These are phyloP conservation scores for Solioccasus polychromus DNA, from an alignment of 768 basidiomycete genomes.

Conservation along the genomic window DNA sequence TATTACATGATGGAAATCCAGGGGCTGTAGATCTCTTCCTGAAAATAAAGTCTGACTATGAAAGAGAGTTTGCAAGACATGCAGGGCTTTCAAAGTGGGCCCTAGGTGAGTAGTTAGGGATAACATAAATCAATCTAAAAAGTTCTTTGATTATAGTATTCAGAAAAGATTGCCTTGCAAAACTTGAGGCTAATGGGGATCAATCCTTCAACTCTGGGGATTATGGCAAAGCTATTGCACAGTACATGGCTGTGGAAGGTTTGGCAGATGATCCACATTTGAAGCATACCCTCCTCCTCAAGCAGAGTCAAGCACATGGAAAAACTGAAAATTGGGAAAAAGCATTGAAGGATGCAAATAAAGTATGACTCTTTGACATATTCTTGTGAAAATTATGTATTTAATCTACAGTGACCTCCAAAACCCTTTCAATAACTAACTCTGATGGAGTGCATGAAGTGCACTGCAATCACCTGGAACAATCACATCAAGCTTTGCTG, in stretches of 20 bases:
- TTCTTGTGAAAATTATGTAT: not conserved
- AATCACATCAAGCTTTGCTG: no score
- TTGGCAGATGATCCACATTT: slow-evolving; percentile 2
- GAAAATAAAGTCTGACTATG: slow-evolving; percentile 7
- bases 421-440: no score
- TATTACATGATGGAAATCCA: slow-evolving; percentile 2
- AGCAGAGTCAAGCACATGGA: slow-evolving; percentile 13
- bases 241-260: slow-evolving; percentile 13
- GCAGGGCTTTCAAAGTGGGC: slow-evolving; percentile 15
- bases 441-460: no score
- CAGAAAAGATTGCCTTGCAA: slow-evolving; percentile 2
- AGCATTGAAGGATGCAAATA: slow-evolving; percentile 15
- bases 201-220: not conserved
- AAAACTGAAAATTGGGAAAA: not conserved
- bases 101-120: slow-evolving; percentile 1
- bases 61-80: slow-evolving; percentile 10
- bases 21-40: slow-evolving; percentile 9
- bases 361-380: slow-evolving; percentile 1
- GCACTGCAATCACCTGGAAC: no score
- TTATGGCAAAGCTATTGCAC: slow-evolving; percentile 11
- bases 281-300: slow-evolving; percentile 6
- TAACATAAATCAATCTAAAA: not conserved
- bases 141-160: slow-evolving; percentile 1
- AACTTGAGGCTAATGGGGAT: slow-evolving; percentile 10
- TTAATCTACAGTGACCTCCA: no score